Base-by-base conservation (phyloP, 2,329 filamentous ascomycete species). In the Beauveria medogensis region DNA sequence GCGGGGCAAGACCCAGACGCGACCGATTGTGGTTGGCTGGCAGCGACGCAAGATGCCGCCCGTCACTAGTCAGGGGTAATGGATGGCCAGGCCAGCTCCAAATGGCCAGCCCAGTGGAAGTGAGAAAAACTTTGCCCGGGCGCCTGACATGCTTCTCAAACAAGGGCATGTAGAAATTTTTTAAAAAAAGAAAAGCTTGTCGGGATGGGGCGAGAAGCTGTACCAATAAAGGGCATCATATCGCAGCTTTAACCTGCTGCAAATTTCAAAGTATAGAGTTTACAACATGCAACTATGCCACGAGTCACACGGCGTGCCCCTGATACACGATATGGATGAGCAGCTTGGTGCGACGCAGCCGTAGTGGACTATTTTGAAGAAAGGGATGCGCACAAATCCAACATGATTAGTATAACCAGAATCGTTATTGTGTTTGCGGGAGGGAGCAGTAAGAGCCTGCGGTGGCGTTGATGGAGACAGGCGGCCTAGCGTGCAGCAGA, bases 61-160 rank as follows among this genome's bases (percentile, higher is more conserved):
- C 30, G 24, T 58, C 46, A 28, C 59, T 59, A 55, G 51, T 55
- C 59, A 54, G 59, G 59, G 59, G 52, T 55, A 47, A 55, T 14
- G 18, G 24, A 14, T 20, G 60, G 51, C 22, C 18, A 28, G 24
- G 18, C 34, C 44, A 40, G 22, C 9, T 14, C 22, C 46, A 8
- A 24, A 16, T 10, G 30, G 34, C 12, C 34, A 14, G 52, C 24
- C 52, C 37, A 34, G 46, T 47, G 34, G 43, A 43, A 40, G 50
- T n/a, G 59, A 20, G 26, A 7, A 55, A 62, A 59, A 54, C 34
- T 47, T n/a, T 54, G 55, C 30, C 44, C 14, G 18, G 44, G 55
- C 55, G 55, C 44, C 28, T 41, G 55, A 50, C 44, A 9, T 41
- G 16, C 40, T 44, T 28, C 24, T 47, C 9, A 37, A 30, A 47